phyloP scores from a whole-genome alignment of 768 basidiomycete species.

The Leccinum subgranulosum region DNA sequence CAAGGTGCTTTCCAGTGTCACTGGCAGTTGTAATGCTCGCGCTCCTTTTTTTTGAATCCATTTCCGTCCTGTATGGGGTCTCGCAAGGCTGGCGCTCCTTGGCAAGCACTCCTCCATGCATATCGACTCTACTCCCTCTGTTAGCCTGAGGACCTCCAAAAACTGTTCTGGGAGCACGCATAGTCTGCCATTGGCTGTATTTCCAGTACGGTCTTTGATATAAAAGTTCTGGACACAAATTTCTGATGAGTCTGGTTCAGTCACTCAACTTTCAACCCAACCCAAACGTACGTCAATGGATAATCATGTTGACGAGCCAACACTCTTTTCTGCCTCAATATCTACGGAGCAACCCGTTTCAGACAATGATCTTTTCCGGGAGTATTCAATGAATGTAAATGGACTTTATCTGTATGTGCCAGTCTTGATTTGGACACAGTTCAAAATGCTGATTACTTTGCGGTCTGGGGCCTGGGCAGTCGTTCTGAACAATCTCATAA shows the following conservation, averaged over 20 bases:
- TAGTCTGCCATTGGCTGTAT: background rate
- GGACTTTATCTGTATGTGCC: constrained; percentile 1
- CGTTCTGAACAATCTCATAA: background rate
- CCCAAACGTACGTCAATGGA: background rate
- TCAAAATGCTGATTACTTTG: constrained; percentile 1
- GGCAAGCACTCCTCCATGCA: background rate
- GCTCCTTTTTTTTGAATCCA: too few species aligned
- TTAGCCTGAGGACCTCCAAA: background rate
- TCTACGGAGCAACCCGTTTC: background rate
- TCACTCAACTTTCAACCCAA: background rate
- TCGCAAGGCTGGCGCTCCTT: background rate
- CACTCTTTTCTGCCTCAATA: background rate
- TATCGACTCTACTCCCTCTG: background rate
- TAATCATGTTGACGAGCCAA: background rate
- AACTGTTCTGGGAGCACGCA: too few species aligned
- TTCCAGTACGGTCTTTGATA: background rate
- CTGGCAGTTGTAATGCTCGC: too few species aligned
- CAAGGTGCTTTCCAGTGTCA: too few species aligned
- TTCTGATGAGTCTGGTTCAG: background rate
- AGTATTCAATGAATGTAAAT: background rate
- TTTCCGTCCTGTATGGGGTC: too few species aligned
- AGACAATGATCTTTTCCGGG: background rate
- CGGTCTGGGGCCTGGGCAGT: background rate
- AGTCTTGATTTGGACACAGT: background rate
- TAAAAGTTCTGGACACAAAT: background rate